Base-by-base conservation (phyloP, 495 filamentous ascomycete species). In the Penicillium pancosmium region DNA sequence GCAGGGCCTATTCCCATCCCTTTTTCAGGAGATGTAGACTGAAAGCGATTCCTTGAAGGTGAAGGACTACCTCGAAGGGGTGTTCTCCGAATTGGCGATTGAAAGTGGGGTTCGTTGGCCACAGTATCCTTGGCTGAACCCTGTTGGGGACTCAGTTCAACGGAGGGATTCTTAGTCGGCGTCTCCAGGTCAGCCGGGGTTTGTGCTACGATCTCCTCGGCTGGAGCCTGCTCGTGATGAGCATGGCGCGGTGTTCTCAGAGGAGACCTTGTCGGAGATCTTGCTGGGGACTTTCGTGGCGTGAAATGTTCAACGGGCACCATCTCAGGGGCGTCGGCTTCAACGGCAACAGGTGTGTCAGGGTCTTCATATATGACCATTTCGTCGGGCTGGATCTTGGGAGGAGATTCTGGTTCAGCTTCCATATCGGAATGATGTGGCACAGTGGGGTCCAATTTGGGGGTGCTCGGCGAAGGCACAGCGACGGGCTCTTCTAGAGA, bases 331-430 rank as follows among this genome's bases (percentile, higher is more conserved):
- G 46, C 50, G 5, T 53, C 43, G 10, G 46, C 23, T 38, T 57
- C 60, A 9, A 50, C 49, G 6, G 64, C 53, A 35, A 63, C 59
- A 18, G 69, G 68, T 15, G 65, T 62, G n/a, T 64, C 65, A 54
- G 77, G 77, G 51, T 80, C 76, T 59, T 80, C 77, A 31, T 77
- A 79, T 31, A 80, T 78, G 27, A 72, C 52, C 56, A 78, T 64
- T 27, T 73, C 60, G 10, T 68, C 68, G 0, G 63, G 54, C 15
- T 67, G 66, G 11, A 33, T 10, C 35, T 60, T 67, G 21, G 59
- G 8, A 21, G 19, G 35, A 21, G 54, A 52, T 31, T 66, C 64
- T 9, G 67, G 31, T 0, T 44, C 59, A 21, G 41, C 33, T 11
- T 38, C 40, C 35, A 48, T 5, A 27, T 53, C 50, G 8, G 60